Evolutionary conservation across 2,329 filamentous ascomycete species (phyloP), one percentile per base, ranked within the genome.

Genomic region (Elsinoe perseae): DNA sequence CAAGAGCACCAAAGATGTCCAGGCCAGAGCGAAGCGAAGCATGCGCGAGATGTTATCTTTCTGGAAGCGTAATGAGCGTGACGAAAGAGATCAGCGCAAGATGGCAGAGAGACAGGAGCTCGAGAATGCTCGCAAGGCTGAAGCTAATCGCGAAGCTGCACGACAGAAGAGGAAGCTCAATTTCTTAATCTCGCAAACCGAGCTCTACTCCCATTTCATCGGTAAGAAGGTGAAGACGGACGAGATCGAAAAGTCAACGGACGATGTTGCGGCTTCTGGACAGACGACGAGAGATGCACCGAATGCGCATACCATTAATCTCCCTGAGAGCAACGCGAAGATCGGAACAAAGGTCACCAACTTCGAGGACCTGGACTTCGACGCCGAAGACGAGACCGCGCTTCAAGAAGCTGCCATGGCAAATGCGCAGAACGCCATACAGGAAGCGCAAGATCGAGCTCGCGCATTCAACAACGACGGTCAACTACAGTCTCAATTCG

Each of bases 1-100:
- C 77, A 97, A 98, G 79, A 95, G 91, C 68, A 93, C 88, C 70
- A 98, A 98, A 72, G 93, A 98, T 71, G 87, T 95, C 3, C 93
- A 97, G 69, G 93, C 93, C 40, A 84, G 93, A 48, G 93, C 93
- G 58, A 98, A 98, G 78, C 87, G 93, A 63, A 92, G 92, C 58
- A 98, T 98, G 93, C 84, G 93, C 69, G 93, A 98, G 73, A 98
- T 98, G 93, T 93, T 96, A 81, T 84, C 88, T 57, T 98, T 97
- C 80, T 98, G 93, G 93, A 97, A 97, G 74, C 86, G 92, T 57
- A 98, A 98, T 70, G 93, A 98, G 72, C 87, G 92, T 54, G 93
- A 98, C 69, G 93, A 98, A 70, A 88, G 93, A 59, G 93, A 98
- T 70, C 78, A 95, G 61, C 85, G 93, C 63, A 95, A 95, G 75